Evolutionary conservation across 495 filamentous ascomycete species (phyloP), one percentile per base, ranked within the genome.

Genomic region (Coniosporium apollinis): DNA sequence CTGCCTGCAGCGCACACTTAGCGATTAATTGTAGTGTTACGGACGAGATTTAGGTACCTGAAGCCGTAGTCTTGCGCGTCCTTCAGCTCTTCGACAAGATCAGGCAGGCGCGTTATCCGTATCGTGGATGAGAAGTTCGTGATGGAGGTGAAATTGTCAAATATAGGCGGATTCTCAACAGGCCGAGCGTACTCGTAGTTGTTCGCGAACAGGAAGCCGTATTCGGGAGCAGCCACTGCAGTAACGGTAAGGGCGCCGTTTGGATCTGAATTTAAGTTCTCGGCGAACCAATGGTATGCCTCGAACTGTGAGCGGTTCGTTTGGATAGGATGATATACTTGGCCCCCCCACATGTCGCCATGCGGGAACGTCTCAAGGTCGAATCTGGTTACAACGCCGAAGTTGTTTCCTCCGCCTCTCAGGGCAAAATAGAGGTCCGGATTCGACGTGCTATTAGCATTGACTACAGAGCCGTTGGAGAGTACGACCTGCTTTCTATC

Each of bases 351-450:
- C 2, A 56, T 13, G 3, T 33, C 29, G 18, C 43, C 41, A 4
- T 39, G 34, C 11, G 32, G 19, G 30, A 52, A 56, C 15, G 43
- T 37, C 16, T 36, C 33, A 3, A 46, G 16, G 14, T 40, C 40
- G 30, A 58, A 52, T 1, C 37, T 29, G 0, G 57, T 60, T 5
- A 66, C 50, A 22, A 66, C 44, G 13, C 62, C 59, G 25, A 66
- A 62, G 42, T 62, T 63, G 20, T 50, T 54, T 16, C 51, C 51
- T 8, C 57, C 59, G 14, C 60, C 63, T 26, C 52, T 48, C 14
- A 65, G 43, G 7, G 56, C 62, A 36, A 43, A 47, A n/a, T 50
- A 60, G 1, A 65, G 54, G 19, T 64, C 56, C 0, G 47, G 44
- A 39, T 62, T 34, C 7, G 30, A 25, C 1, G 32, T 34, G 3